These are phyloP conservation scores for Pyrus pyrifolia DNA, from an alignment of 306 rosid genomes.

Conservation along the genomic window DNA sequence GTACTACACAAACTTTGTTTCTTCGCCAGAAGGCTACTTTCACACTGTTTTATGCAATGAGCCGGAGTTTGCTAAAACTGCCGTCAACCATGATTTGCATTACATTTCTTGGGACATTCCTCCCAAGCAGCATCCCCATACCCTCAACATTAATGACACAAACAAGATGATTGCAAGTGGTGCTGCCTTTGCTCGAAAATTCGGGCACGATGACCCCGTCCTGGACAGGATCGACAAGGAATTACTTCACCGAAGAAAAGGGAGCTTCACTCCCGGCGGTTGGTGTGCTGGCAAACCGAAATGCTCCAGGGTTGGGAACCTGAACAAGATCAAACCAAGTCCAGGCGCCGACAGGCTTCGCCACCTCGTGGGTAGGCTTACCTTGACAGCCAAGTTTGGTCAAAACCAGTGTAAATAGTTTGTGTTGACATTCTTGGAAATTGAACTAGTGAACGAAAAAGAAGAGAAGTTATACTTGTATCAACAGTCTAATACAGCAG, in stretches of 20 bases:
- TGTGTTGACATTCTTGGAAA: conserved; percentile 15
- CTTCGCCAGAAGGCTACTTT: conserved; percentile 95
- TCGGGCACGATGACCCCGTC: conserved; percentile 42
- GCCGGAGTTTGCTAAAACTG: conserved; percentile 60
- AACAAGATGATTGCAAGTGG: conserved; percentile 60
- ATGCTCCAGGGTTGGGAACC: conserved; percentile 69
- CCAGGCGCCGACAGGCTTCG: conserved; percentile 58
- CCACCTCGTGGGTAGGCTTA: conserved; percentile 33
- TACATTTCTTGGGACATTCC: conserved; percentile 86
- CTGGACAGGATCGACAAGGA: conserved; percentile 62
- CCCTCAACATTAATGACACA: conserved; percentile 66
- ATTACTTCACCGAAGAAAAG: conserved; percentile 35
- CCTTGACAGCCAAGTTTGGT: conserved; percentile 39
- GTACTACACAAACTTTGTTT: conserved; percentile 87
- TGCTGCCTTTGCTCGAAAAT: conserved; percentile 84
- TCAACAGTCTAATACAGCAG: conserved; percentile 5
- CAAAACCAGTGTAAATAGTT: conserved; percentile 62
- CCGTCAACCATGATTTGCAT: conserved; percentile 73
- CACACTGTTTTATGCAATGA: conserved; percentile 85
- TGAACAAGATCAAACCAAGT: conserved; percentile 61
- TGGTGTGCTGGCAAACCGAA: conserved; percentile 78
- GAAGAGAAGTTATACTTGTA: conserved; percentile 4
- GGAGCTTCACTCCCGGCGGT: conserved; percentile 68
- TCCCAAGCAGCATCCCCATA: conserved; percentile 81
- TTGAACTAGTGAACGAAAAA: background rate